Conservation (phyloP, 1,284 basidiomycete species). For the Meira nashicola region DNA sequence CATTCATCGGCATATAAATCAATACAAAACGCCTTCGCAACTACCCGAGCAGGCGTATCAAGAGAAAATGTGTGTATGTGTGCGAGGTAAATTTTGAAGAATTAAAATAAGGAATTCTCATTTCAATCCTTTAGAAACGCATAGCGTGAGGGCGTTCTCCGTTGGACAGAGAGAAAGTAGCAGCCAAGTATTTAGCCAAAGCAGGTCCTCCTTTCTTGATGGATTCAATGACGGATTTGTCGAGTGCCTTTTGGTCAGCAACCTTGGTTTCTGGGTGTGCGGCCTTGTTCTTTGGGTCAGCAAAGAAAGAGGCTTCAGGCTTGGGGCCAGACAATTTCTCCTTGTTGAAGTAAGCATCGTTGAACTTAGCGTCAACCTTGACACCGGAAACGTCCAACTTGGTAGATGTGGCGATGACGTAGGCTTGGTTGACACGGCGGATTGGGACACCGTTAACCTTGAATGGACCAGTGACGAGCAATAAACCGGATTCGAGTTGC, state of each 20-base stretch:
- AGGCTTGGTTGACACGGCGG: constrained; percentile 96
- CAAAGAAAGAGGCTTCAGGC: constrained; percentile 93
- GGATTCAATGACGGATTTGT: constrained; percentile 75
- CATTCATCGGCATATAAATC: no score
- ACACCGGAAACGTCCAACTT: constrained; percentile 78
- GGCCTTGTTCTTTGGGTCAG: constrained; percentile 88
- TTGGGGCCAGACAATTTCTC: constrained; percentile 67
- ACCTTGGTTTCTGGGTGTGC: constrained; percentile 82
- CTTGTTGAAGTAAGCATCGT: constrained; percentile 80
- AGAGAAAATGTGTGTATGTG: no score
- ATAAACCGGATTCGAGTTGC: constrained; percentile 85
- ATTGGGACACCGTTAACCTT: constrained; percentile 98
- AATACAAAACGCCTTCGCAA: no score
- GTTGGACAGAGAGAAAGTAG: constrained; percentile 91
- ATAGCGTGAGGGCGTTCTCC: constrained; percentile 82
- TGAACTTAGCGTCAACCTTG: constrained; percentile 71
- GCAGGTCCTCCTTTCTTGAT: constrained; percentile 83
- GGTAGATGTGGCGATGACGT: constrained; percentile 97
- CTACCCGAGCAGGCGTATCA: no score
- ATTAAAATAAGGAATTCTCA: neutral
- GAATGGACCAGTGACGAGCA: constrained; percentile 95
- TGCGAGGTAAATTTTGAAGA: no score
- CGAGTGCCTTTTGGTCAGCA: constrained; percentile 84
- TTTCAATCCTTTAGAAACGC: constrained; percentile 63
- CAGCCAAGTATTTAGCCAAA: constrained; percentile 87